Base-by-base conservation (phyloP, 2,329 filamentous ascomycete genomes). In the Peltaster fructicola region DNA sequence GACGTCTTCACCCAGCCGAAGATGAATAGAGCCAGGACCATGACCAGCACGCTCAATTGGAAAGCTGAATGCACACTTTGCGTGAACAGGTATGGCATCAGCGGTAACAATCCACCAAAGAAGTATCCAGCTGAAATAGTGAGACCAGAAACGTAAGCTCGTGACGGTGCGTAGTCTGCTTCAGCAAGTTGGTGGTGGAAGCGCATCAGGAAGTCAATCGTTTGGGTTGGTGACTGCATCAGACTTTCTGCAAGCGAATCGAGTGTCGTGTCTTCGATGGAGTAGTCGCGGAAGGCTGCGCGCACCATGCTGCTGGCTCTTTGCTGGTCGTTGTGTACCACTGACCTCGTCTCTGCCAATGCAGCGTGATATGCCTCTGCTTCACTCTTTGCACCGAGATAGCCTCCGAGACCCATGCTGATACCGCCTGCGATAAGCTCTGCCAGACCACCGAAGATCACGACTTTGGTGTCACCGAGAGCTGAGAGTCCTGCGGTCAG, bases 41-140 rank as follows among this genome's bases (percentile, higher is more conserved):
- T 74, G 27, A 74, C 59, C 5, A 40, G 59, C 15, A 73, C 57
- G 10, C 31, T 67, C 62, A 20, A 63, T 16, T 22, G 26, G 4
- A 81, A 48, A 10, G 60, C 61, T 10, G 65, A 53, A 17, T 53
- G 40, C 7, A 50, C 26, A n/a, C 33, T 27, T 3, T 27, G 32
- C 8, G 58, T 52, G 20, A 72, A 53, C 36, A 78, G 72, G 48
- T 78, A 78, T 1, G 73, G 73, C 15, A 73, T 50, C 38, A 78
- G 60, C 12, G 73, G 73, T 9, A 77, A 61, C 22, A 76, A 56
- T 0, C 73, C 73, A 13, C 73, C 73, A 14, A 77, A 49, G 24
- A 78, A 69, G 46, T 79, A 79, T 18, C 70, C 70, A 7, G 70
- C 38, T 0, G 70, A 68, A 38, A 79, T 72, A 5, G 69, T 76